phyloP scores from a whole-genome alignment of 2,329 filamentous ascomycete species.

The Xylariaceae sp. region DNA sequence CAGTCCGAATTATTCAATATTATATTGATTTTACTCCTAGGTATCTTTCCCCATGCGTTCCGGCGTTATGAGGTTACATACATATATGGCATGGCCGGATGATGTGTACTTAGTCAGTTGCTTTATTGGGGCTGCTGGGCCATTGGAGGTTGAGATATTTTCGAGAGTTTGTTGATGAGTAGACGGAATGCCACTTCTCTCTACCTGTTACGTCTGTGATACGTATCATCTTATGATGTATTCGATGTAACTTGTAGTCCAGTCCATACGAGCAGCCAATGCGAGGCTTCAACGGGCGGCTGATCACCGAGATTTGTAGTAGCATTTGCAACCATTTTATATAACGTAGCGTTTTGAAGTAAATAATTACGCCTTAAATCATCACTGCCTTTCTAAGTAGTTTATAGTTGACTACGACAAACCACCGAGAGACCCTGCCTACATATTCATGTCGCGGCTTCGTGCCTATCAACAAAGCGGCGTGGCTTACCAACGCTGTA shows the following conservation, averaged over 20 bases:
- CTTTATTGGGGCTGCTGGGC: slow-evolving; percentile 13
- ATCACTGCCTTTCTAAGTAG: too few species aligned
- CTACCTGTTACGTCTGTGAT: slow-evolving; percentile 10
- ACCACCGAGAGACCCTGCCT: too few species aligned
- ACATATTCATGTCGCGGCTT: too few species aligned
- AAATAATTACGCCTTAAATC: neutral
- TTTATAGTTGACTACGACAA: too few species aligned
- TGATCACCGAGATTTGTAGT: neutral
- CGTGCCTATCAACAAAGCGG: too few species aligned
- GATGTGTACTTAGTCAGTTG: slow-evolving; percentile 9
- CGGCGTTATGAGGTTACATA: neutral
- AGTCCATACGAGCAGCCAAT: slow-evolving; percentile 3
- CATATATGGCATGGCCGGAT: neutral
- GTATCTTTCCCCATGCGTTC: neutral
- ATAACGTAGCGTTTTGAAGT: neutral
- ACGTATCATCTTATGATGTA: too few species aligned
- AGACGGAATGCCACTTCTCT: slow-evolving; percentile 7
- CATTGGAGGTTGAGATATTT: slow-evolving; percentile 2
- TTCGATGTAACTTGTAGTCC: slow-evolving; percentile 6
- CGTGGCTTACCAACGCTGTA: too few species aligned
- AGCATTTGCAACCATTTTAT: neutral
- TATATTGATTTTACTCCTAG: neutral
- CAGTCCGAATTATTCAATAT: neutral
- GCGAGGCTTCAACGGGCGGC: slow-evolving; percentile 1
- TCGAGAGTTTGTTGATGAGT: neutral